Evolutionary conservation across 2,329 filamentous ascomycete genomes (phyloP), one percentile per base, ranked within the genome.

Genomic region (Stagonosporopsis rhizophila): DNA sequence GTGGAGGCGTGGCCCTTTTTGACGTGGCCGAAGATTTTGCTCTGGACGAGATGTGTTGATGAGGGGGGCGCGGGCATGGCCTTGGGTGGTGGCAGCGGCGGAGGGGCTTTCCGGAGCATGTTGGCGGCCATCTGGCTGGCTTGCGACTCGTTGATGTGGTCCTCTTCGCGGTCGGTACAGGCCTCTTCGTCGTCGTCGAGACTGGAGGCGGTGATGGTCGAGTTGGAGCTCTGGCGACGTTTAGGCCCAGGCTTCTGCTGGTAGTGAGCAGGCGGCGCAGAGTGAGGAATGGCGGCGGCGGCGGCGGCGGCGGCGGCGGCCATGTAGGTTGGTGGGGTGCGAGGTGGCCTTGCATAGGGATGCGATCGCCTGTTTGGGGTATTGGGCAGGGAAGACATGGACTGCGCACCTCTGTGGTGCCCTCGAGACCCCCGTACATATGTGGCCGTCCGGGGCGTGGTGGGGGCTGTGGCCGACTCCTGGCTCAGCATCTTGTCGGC

Each of bases 311-410:
- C n/a, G n/a, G n/a, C n/a, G n/a, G 23, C 23, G 54, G 76, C 63
- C 20, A 67, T 46, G 50, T 70, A 74, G 28, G 58, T 65, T 8
- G 72, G 74, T 2, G 76, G 76, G 32, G 76, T 78, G 19, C 86
- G 59, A 80, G 85, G 67, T 2, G 88, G 83, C 11, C 90, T 71
- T 34, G 75, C 69, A 76, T 72, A 90, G 79, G 64, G 83, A 86
- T 44, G 88, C 86, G 45, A 60, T 37, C 65, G 77, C 14, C 85
- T 82, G 39, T 80, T 79, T 9, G 92, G 91, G 2, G 92, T 96
- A 6, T 87, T 87, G 7, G 92, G 92, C 5, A 96, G 80, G 1
- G 92, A 95, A 0, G 92, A 96, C 73, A 96, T 81, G 40, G 91
- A 95, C 72, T 96, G 91, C 27, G 88, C 86, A 56, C 89, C 90